A percentile compares a stretch with the other conserved stretches of the same genome.
Conservation (phyloP, 768 basidiomycete genomes). For the Leucosporidium scottii region DNA sequence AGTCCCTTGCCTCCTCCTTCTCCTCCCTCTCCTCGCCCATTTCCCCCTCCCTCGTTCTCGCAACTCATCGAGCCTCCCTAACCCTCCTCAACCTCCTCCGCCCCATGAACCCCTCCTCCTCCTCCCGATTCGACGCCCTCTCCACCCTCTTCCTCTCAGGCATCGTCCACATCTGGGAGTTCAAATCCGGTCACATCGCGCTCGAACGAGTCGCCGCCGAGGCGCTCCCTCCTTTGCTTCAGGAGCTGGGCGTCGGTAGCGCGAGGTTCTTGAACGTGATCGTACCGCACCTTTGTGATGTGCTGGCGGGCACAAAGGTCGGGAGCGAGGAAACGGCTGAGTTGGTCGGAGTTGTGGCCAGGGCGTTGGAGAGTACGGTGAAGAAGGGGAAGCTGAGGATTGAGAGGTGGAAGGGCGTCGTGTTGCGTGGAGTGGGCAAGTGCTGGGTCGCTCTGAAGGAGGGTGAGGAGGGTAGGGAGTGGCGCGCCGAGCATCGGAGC, state of each 20-base stretch:
- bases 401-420: slow-evolving; percentile 5
- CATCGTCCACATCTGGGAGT: slow-evolving; percentile 21
- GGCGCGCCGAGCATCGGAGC: background rate
- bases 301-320: background rate
- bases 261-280: slow-evolving; percentile 17
- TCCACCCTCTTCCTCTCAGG: slow-evolving; percentile 8
- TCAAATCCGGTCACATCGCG: slow-evolving; percentile 3
- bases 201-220: slow-evolving; percentile 1
- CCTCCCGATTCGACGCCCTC: slow-evolving; percentile 17
- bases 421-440: slow-evolving; percentile 3
- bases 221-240: background rate
- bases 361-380: background rate
- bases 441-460: slow-evolving; percentile 12
- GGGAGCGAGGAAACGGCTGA: slow-evolving; percentile 1
- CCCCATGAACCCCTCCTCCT: slow-evolving; percentile 7
- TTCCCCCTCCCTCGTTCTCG: too few species aligned
- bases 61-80: too few species aligned
- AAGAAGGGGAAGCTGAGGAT: background rate
- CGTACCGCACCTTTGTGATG: slow-evolving; percentile 15
- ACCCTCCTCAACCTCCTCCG: slow-evolving; percentile 9
- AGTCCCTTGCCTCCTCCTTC: slow-evolving; percentile 19
- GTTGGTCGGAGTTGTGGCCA: slow-evolving; percentile 1
- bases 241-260: background rate
- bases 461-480: background rate
- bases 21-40: slow-evolving; percentile 9